Percentiles rank a stretch among this genome's conserved stretches.
Conservation (phyloP, 2,329 filamentous ascomycete species). For the Graphilbum ipis-grandicollis region DNA sequence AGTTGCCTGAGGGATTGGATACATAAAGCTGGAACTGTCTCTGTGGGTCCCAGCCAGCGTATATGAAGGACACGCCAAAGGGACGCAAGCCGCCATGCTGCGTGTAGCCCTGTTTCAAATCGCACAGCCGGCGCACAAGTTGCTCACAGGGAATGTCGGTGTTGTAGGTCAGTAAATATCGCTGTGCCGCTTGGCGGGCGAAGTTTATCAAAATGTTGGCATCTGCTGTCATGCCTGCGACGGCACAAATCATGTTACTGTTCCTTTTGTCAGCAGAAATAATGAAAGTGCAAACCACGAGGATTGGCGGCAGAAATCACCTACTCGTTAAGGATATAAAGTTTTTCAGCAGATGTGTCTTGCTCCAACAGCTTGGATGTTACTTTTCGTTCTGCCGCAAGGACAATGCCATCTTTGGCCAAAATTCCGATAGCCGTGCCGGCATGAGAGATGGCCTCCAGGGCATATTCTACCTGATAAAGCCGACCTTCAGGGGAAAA, state of each 20-base stretch:
- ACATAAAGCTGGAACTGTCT: conserved; percentile 97
- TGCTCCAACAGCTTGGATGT: conserved; percentile 98
- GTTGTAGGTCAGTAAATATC: conserved; percentile 97
- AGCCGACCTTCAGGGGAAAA: conserved; percentile 97
- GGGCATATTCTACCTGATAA: conserved; percentile 98
- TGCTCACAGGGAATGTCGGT: conserved; percentile 99
- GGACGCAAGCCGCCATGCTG: conserved; percentile 96
- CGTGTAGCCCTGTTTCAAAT: conserved; percentile 97
- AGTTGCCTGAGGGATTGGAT: conserved; percentile 97
- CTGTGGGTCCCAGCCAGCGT: conserved; percentile 92
- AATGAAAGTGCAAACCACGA: not conserved
- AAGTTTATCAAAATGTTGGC: conserved; percentile 99
- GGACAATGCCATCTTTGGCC: conserved; percentile 93
- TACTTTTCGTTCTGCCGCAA: conserved; percentile 95
- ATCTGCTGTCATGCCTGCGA: conserved; percentile 97
- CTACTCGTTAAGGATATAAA: conserved; percentile 97
- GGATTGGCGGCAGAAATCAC: conserved; percentile 14
- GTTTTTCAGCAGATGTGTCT: conserved; percentile 98
- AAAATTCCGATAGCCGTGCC: conserved; percentile 93
- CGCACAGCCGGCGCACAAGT: conserved; percentile 87
- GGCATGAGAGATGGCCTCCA: conserved; percentile 96
- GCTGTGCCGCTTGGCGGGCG: conserved; percentile 88
- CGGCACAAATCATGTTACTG: conserved; percentile 99
- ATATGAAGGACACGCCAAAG: conserved; percentile 98
- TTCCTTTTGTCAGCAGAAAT: not conserved